Conservation (phyloP, 306 rosid species). For the Luffa acutangula region DNA sequence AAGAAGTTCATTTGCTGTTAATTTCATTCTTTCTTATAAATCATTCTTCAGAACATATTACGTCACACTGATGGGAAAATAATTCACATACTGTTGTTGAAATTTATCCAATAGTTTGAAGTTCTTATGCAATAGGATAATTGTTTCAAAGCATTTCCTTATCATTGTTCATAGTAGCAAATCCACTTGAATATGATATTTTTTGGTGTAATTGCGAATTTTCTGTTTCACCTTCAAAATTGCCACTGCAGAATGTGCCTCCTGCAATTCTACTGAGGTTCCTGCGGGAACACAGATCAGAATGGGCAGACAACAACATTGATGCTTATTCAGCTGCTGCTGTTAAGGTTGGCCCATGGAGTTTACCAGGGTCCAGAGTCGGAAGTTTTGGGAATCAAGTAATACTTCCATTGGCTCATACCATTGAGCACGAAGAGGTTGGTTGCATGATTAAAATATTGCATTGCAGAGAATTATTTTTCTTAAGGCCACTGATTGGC, state of each 20-base stretch:
- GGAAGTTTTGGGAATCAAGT: constrained; percentile 95
- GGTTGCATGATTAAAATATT: not conserved
- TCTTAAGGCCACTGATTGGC: not conserved
- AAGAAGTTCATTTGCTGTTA: not conserved
- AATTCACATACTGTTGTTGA: not conserved
- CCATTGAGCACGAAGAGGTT: constrained; percentile 96
- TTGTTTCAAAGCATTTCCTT: not conserved
- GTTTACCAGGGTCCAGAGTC: constrained; percentile 74
- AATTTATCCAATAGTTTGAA: not conserved
- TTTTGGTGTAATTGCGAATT: constrained; percentile 5
- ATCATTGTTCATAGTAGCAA: not conserved
- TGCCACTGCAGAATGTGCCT: constrained; percentile 67
- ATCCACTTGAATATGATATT: not conserved
- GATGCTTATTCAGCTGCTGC: constrained; percentile 98
- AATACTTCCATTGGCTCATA: constrained; percentile 89
- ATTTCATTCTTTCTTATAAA: not conserved
- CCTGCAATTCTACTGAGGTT: constrained; percentile 91
- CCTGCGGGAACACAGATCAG: constrained; percentile 92
- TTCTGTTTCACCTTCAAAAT: not conserved
- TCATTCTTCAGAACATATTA: not conserved
- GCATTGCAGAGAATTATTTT: not conserved
- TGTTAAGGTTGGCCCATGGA: constrained; percentile 87
- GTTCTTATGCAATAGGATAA: not conserved
- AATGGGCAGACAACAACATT: constrained; percentile 94
- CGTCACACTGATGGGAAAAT: not conserved